phyloP scores from a whole-genome alignment of 176 grass and related monocot species.

The Metroxylon sagu region DNA sequence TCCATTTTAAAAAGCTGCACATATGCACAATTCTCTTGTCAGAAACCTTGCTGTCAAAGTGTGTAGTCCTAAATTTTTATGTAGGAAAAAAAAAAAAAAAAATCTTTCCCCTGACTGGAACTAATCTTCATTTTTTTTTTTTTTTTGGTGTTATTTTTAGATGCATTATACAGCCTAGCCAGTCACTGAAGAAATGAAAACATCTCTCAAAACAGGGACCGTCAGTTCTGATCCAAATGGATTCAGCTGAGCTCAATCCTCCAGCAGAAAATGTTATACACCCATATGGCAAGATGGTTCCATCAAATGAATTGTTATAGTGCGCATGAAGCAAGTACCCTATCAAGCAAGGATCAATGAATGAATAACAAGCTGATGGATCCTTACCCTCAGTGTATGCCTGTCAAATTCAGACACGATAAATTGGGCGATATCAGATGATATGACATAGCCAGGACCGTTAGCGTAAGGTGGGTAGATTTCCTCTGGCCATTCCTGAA shows the following conservation, averaged over 20 bases:
- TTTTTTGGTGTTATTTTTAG: too few relatives aligned
- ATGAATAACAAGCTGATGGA: conserved; percentile 2
- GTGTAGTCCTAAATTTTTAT: conserved; percentile 7
- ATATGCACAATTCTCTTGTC: neutral
- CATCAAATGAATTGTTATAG: too few relatives aligned
- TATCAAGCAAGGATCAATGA: neutral
- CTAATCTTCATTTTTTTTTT: too few relatives aligned
- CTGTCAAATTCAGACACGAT: conserved; percentile 72
- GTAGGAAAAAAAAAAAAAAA: too few relatives aligned
- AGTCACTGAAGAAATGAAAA: too few relatives aligned
- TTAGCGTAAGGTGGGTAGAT: conserved; percentile 93
- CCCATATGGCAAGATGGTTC: too few relatives aligned
- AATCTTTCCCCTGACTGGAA: too few relatives aligned
- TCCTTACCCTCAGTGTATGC: conserved; percentile 82
- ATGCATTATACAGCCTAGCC: too few relatives aligned
- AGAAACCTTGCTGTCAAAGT: conserved; percentile 10
- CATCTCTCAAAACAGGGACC: too few relatives aligned
- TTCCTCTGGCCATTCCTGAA: conserved; percentile 96
- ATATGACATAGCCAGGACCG: conserved; percentile 92
- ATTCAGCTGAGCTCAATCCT: neutral
- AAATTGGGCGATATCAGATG: conserved; percentile 67
- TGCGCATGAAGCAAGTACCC: too few relatives aligned
- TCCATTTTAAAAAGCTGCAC: conserved; percentile 96
- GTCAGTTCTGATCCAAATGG: neutral
- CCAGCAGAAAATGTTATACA: neutral